Evolutionary conservation across 2,329 filamentous ascomycete species (phyloP).

Genomic region (Xylaria sp.): DNA sequence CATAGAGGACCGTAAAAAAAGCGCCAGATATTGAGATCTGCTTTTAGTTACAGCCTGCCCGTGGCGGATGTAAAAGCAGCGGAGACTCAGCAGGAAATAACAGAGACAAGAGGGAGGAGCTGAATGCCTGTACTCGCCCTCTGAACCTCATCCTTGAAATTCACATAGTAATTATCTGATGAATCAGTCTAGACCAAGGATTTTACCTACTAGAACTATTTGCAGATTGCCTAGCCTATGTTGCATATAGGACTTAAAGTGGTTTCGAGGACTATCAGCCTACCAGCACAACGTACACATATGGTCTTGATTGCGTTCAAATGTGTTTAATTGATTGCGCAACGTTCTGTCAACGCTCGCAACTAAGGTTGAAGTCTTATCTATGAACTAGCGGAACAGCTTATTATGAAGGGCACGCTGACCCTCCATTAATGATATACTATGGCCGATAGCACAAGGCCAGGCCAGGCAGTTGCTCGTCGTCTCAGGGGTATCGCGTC

Average conservation of each 20-base stretch:
- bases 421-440: not conserved
- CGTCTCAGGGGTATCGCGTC: conserved; percentile 42
- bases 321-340: conserved; percentile 13
- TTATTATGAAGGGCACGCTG: conserved; percentile 16
- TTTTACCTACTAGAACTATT: not conserved
- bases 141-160: not conserved
- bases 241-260: too few species aligned
- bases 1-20: not conserved
- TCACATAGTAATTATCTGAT: not conserved
- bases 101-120: not conserved
- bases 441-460: conserved; percentile 9
- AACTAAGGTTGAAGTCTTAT: conserved; percentile 19
- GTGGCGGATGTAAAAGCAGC: not conserved
- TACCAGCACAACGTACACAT: not conserved
- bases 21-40: too few species aligned
- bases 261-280: not conserved
- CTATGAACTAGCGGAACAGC: conserved; percentile 22
- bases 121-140: not conserved
- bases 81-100: not conserved
- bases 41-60: not conserved
- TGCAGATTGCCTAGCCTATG: too few species aligned
- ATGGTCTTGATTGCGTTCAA: too few species aligned
- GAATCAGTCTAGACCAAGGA: not conserved
- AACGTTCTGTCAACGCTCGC: conserved; percentile 11
- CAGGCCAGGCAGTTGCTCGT: conserved; percentile 10